Evolutionary conservation across 345 rosid species (phyloP).

Genomic region (Salix exigua): DNA sequence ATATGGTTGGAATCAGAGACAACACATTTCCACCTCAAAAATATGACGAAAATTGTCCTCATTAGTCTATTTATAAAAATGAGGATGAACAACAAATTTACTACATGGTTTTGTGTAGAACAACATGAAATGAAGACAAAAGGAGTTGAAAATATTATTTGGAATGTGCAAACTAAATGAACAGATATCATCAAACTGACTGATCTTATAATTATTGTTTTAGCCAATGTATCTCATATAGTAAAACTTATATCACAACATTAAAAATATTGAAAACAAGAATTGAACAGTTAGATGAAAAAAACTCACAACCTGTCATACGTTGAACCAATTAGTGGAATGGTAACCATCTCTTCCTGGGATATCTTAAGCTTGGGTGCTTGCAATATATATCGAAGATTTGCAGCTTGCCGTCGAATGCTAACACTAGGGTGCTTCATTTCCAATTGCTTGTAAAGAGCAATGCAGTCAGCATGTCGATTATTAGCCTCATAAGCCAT

Average conservation of each 20-base stretch:
- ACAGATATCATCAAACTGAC: too few species aligned
- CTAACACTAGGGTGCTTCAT: conserved; percentile 66
- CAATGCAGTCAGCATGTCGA: conserved; percentile 82
- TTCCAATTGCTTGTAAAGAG: conserved; percentile 83
- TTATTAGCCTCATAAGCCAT: conserved; percentile 97
- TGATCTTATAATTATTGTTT: too few species aligned
- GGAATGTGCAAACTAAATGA: too few species aligned
- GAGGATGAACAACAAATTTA: neutral
- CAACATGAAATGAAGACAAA: neutral
- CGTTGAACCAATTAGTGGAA: conserved; percentile 70
- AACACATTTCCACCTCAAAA: too few species aligned
- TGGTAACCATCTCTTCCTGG: conserved; percentile 88
- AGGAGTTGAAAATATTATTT: too few species aligned
- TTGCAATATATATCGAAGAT: conserved; percentile 81
- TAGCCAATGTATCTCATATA: too few species aligned
- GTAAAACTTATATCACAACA: neutral
- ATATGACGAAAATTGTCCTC: too few species aligned
- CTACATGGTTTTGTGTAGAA: neutral
- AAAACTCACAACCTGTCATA: conserved; percentile 52
- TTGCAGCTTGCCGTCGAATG: conserved; percentile 92
- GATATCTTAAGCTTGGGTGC: conserved; percentile 94
- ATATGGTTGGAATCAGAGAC: too few species aligned
- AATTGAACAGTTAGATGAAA: neutral
- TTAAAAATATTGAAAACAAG: neutral
- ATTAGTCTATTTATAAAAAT: too few species aligned